Percentiles rank a stretch among this genome's conserved stretches.
Conservation (phyloP, 2,329 filamentous ascomycete species). For the Pestalotiopsis sp. region DNA sequence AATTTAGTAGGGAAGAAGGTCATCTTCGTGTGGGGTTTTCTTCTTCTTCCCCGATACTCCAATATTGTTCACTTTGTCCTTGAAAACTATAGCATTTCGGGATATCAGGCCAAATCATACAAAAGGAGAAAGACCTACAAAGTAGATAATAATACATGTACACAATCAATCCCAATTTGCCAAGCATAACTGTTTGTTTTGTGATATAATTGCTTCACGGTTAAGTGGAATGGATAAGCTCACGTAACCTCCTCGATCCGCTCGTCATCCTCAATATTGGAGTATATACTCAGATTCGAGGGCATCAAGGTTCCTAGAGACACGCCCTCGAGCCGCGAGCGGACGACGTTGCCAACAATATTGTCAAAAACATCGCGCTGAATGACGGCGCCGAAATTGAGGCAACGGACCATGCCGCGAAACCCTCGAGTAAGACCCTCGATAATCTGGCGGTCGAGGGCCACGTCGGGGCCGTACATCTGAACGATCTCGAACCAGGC, state of each 20-base stretch:
- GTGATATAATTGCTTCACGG: too few relatives aligned
- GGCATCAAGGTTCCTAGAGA: neutral
- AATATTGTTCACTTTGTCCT: too few relatives aligned
- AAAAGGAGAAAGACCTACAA: too few relatives aligned
- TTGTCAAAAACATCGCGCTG: conserved; percentile 48
- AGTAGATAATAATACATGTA: too few relatives aligned
- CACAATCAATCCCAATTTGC: too few relatives aligned
- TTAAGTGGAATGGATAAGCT: neutral
- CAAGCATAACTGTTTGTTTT: too few relatives aligned
- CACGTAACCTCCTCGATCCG: conserved; percentile 2
- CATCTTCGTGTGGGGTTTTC: too few relatives aligned
- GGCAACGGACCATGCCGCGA: conserved; percentile 44
- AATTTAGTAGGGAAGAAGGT: too few relatives aligned
- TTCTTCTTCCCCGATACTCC: too few relatives aligned
- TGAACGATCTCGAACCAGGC: conserved; percentile 55
- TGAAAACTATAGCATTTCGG: too few relatives aligned
- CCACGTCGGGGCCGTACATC: conserved; percentile 38
- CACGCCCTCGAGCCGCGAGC: conserved; percentile 12
- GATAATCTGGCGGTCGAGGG: conserved; percentile 37
- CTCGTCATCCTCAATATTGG: neutral
- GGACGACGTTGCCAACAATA: conserved; percentile 43
- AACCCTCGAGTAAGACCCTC: conserved; percentile 43
- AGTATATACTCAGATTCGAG: neutral
- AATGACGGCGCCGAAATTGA: conserved; percentile 50
- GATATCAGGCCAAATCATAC: too few relatives aligned